A percentile compares a stretch with the other conserved stretches of the same genome.
Evolutionary conservation across 805 yeast genomes (phyloP).

Genomic region (Blastobotrys attinorum): DNA sequence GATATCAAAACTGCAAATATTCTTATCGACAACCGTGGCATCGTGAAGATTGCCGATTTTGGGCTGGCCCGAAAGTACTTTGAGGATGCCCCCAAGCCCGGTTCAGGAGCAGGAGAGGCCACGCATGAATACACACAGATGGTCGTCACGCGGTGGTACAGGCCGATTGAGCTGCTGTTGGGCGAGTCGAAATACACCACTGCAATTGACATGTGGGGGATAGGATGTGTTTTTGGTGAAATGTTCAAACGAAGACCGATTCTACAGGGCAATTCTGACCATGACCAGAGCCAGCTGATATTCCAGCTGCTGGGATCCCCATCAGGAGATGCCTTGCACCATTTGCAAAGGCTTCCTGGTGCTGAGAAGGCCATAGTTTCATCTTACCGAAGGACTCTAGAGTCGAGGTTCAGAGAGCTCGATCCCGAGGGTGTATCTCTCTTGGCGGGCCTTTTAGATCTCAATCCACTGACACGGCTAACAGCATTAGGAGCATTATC

Average conservation of each 20-base stretch:
- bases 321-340: slow-evolving; percentile 49
- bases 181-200: slow-evolving; percentile 86
- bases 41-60: slow-evolving; percentile 87
- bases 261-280: slow-evolving; percentile 74
- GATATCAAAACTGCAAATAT: slow-evolving; percentile 97
- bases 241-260: slow-evolving; percentile 76
- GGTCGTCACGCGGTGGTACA: slow-evolving; percentile 95
- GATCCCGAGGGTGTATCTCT: slow-evolving; percentile 29
- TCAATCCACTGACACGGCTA: slow-evolving; percentile 65
- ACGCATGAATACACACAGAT: slow-evolving; percentile 43
- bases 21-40: slow-evolving; percentile 65
- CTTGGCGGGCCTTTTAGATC: slow-evolving; percentile 49
- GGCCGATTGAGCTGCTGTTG: slow-evolving; percentile 87
- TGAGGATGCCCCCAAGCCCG: slow-evolving; percentile 49
- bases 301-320: slow-evolving; percentile 84
- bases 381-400: slow-evolving; percentile 32
- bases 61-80: slow-evolving; percentile 78
- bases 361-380: slow-evolving; percentile 18
- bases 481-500: slow-evolving; percentile 74
- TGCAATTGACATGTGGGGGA: slow-evolving; percentile 96
- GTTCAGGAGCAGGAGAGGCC: slow-evolving; percentile 39
- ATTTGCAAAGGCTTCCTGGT: slow-evolving; percentile 48
- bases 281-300: slow-evolving; percentile 78
- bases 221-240: slow-evolving; percentile 94
- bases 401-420: slow-evolving; percentile 28